Base-by-base conservation (phyloP, 306 rosid genomes). In the Cucumis hystrix region DNA sequence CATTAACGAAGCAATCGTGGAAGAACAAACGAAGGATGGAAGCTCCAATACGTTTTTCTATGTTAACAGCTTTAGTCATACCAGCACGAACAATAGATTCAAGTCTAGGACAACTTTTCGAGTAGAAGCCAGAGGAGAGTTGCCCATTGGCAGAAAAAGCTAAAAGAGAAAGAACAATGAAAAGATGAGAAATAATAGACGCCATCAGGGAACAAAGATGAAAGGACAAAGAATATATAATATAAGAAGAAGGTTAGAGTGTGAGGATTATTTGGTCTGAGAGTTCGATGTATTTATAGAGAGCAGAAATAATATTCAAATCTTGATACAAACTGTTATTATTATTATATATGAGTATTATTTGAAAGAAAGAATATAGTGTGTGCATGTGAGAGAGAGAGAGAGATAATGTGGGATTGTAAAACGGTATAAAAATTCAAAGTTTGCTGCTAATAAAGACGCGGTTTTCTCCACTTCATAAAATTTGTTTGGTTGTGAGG, bases 1-100 rank as follows among this genome's bases (percentile, higher is more conserved):
- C 98, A 66, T 91, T 87, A 0, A 91, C 96, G 6, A 94, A 91
- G 85, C 95, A 91, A 56, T 94, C 96, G 52, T 94, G 98, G 89
- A 94, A 94, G 90, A 91, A 88, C 85, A 94, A 60, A 56, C 95
- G 95, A 78, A 91, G 89, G 54, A 92, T 80, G 20, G 98, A 94
- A 79, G 97, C 96, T 1, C 83, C 98, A 1, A 95, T 33, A 1
- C 96, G 80, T 3, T 84, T 17, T 75, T 95, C 97, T 30, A 1
- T 54, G 4, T 0, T 8, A 35, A 95, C 51, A 77, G 88, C 93
- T 70, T 77, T 80, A 4, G 0, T 64, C 89, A 92, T 89, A 40
- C 37, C 74, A 45, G 25, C 75, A 17, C 86, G 94, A 25, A 94
- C 93, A 20, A 80, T 80, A 71, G 51, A 17, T 55, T 56, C 85